Base-by-base conservation (phyloP, 2,329 filamentous ascomycete species). In the Colletotrichum sp. region DNA sequence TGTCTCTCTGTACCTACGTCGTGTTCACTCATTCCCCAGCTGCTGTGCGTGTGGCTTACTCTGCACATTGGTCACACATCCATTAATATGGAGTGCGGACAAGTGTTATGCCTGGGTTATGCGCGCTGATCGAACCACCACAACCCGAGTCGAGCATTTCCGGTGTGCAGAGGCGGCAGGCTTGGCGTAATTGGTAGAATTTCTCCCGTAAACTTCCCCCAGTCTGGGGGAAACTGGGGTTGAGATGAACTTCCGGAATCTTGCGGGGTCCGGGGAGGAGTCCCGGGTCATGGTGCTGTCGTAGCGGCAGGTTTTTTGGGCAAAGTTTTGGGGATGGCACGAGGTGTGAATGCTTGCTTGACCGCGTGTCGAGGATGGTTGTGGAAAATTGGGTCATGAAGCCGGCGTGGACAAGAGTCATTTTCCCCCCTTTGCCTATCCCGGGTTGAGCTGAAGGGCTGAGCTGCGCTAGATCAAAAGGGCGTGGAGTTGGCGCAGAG, bases 181-280 rank as follows among this genome's bases (percentile, higher is more conserved):
- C 43, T 52, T 65, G 16, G 34, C 59, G 39, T 39, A 48, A 71
- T 72, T 74, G 72, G 60, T 28, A 71, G 60, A 59, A 24, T 59
- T 60, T 30, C 43, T 69, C 63, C 63, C 36, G 36, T 55, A 64
- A 36, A 63, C n/a, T 52, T 21, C 30, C 72, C 48, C 72, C 72
- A 71, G 52, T 74, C 67, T 74, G 72, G 67, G 72, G 72, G 52
- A 74, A 69, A 69, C 28, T 63, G 72, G 71, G 72, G 67, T 65
- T 60, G 59, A 74, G 59, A 70, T 32, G 67, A 74, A 59, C 32
- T 48, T 60, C 39, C 66, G n/a, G 55, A 43, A 64, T 48, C 16
- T 36, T 74, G 72, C 60, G 72, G 72, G 72, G 72, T 74, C 67
- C 43, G 72, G 72, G 72, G 72, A 71, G 36, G 16, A 8, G 57